Evolutionary conservation across 2,329 filamentous ascomycete genomes (phyloP), one percentile per base, ranked within the genome.

Genomic region (Diaporthe citrichinensis): DNA sequence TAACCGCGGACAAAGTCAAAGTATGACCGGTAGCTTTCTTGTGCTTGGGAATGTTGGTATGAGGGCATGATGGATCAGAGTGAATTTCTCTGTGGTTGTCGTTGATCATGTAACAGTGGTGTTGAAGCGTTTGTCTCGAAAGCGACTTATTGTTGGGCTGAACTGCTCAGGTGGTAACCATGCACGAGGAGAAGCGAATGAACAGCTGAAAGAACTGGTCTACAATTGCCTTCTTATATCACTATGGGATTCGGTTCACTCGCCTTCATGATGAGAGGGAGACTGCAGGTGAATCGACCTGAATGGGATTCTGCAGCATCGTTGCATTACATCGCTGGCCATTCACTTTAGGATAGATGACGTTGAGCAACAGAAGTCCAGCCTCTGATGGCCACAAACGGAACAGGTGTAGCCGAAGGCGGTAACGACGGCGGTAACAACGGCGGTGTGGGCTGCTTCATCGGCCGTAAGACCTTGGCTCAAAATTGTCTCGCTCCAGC

Each of bases 391-490:
- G 49, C 15, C 49, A 25, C 65, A 69, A 69, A 55, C 65, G 28
- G 46, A 39, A 55, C 65, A 69, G 34, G 65, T 69, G 41, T 41
- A 69, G 49, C 65, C 65, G 65, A 69, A 41, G 65, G 65, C 65
- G 65, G 62, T 51, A 49, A 67, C 62, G 6, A 17, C 58, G 58
- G 58, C 36, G 59, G 59, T 65, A 68, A 68, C 62, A 55, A 69
- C 49, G 65, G 65, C 65, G 65, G 65, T 69, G 65, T 69, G 65
- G 65, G 49, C 49, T 69, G 49, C 65, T 69, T 69, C 65, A 69
- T 49, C 65, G 65, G 65, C 65, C 65, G 65, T 69, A 69, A 69
- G 65, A 69, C 65, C 49, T 25, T 69, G 65, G 65, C 65, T 69
- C 65, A 41, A 69, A 69, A 23, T 41, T 69, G 65, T 69, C 65